A percentile compares a stretch with the other conserved stretches of the same genome.
phyloP scores from a whole-genome alignment of 768 basidiomycete genomes.

The Pleurotus platypus region DNA sequence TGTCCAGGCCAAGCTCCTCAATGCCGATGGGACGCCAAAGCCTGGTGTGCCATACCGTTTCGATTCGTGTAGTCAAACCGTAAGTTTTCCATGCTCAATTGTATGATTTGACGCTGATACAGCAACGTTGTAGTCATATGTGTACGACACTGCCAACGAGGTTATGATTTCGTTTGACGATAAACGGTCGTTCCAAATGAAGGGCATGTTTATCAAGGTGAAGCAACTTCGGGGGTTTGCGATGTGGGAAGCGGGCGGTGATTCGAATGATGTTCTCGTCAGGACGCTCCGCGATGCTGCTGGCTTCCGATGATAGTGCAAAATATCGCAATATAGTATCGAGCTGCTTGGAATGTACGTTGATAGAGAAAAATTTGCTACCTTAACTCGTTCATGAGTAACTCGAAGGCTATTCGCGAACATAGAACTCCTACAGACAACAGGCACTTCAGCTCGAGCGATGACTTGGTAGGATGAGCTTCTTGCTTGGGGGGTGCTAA shows the following conservation, averaged over 20 bases:
- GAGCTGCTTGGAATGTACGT: too few relatives aligned
- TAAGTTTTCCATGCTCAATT: constrained; percentile 30
- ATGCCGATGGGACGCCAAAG: constrained; percentile 37
- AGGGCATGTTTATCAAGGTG: constrained; percentile 58
- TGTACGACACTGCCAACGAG: constrained; percentile 52
- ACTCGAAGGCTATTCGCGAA: too few relatives aligned
- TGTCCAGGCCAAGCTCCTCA: constrained; percentile 52
- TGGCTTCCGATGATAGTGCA: constrained; percentile 12
- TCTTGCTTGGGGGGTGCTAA: too few relatives aligned
- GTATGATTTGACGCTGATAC: neutral
- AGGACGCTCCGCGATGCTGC: constrained; percentile 46
- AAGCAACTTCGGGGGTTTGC: constrained; percentile 56
- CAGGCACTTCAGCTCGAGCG: too few relatives aligned
- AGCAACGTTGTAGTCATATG: constrained; percentile 46
- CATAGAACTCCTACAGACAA: too few relatives aligned
- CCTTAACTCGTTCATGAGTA: too few relatives aligned
- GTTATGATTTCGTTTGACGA: constrained; percentile 72
- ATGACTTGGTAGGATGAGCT: too few relatives aligned
- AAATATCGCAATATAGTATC: too few relatives aligned
- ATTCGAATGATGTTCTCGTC: constrained; percentile 54
- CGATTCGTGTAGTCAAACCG: constrained; percentile 73
- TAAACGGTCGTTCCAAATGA: constrained; percentile 53
- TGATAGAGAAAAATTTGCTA: too few relatives aligned
- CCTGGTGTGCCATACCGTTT: constrained; percentile 51
- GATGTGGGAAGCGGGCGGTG: constrained; percentile 66